Conservation (phyloP, 495 filamentous ascomycete species). For the Pseudomonodictys pantanalensis region DNA sequence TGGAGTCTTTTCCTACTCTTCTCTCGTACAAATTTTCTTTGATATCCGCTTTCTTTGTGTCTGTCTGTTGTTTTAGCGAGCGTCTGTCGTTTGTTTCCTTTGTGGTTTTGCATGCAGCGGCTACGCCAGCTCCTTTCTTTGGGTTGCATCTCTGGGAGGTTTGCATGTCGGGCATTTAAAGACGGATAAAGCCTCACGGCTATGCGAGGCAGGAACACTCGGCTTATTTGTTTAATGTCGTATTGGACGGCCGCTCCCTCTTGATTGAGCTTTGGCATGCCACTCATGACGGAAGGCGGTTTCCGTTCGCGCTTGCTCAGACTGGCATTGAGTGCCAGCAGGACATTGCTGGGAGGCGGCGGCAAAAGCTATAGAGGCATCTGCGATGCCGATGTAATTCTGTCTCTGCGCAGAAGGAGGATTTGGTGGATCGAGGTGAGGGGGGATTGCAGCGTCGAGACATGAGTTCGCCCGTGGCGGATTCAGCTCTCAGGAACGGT, state of each 20-base stretch:
- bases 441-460: conserved; percentile 21
- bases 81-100: conserved; percentile 29
- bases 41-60: conserved; percentile 32
- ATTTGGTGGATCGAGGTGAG: conserved; percentile 5
- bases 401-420: conserved; percentile 34
- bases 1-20: conserved; percentile 19
- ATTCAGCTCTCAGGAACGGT: conserved; percentile 33
- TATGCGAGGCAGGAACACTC: conserved; percentile 53
- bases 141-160: conserved; percentile 46
- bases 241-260: conserved; percentile 44
- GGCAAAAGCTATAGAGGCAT: conserved; percentile 41
- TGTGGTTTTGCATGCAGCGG: conserved; percentile 31
- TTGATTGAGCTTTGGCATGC: conserved; percentile 36
- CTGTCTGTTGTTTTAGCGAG: conserved; percentile 36
- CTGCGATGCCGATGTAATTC: conserved; percentile 48
- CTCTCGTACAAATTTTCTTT: conserved; percentile 36
- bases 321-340: conserved; percentile 50
- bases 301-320: conserved; percentile 36
- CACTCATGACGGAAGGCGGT: conserved; percentile 30
- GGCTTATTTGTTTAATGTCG: conserved; percentile 44
- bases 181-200: conserved; percentile 61
- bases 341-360: conserved; percentile 45
- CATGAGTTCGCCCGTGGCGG: conserved; percentile 46
- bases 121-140: conserved; percentile 41
- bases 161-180: conserved; percentile 48